Conservation (phyloP, 106 monocot genomes). For the Platanthera guangdongensis region DNA sequence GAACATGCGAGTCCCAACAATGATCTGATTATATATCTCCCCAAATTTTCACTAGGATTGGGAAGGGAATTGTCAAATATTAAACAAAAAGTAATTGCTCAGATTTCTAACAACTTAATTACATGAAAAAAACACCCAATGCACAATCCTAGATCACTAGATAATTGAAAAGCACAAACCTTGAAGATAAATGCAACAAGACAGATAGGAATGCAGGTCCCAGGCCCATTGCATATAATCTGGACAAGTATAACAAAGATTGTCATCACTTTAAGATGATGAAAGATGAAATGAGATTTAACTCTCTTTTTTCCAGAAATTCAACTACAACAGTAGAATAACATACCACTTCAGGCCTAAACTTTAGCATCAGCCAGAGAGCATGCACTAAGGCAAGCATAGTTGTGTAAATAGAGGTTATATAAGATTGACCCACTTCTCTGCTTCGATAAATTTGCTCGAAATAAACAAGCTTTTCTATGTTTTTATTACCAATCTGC, state of each 20-base stretch:
- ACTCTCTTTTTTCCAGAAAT: neutral
- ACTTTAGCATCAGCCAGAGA: constrained; percentile 56
- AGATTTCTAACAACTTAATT: neutral
- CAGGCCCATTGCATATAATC: constrained; percentile 96
- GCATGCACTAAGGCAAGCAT: constrained; percentile 70
- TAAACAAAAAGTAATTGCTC: too few relatives aligned
- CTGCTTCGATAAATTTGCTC: constrained; percentile 83
- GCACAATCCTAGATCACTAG: neutral
- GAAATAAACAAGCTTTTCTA: constrained; percentile 31
- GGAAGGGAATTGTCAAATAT: too few relatives aligned
- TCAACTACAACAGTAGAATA: neutral
- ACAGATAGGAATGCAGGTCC: constrained; percentile 88
- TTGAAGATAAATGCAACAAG: constrained; percentile 70
- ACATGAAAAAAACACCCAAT: neutral
- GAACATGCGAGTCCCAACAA: too few relatives aligned
- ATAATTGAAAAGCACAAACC: constrained; percentile 18
- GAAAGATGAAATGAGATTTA: neutral
- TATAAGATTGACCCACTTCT: constrained; percentile 97
- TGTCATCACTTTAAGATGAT: neutral
- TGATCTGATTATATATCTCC: too few relatives aligned
- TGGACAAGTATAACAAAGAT: constrained; percentile 17
- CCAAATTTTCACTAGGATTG: too few relatives aligned
- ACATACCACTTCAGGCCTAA: constrained; percentile 88
- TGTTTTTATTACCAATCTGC: constrained; percentile 11
- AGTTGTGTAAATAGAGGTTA: constrained; percentile 83